phyloP scores from a whole-genome alignment of 2,329 filamentous ascomycete genomes.

The Colletotrichum scovillei region DNA sequence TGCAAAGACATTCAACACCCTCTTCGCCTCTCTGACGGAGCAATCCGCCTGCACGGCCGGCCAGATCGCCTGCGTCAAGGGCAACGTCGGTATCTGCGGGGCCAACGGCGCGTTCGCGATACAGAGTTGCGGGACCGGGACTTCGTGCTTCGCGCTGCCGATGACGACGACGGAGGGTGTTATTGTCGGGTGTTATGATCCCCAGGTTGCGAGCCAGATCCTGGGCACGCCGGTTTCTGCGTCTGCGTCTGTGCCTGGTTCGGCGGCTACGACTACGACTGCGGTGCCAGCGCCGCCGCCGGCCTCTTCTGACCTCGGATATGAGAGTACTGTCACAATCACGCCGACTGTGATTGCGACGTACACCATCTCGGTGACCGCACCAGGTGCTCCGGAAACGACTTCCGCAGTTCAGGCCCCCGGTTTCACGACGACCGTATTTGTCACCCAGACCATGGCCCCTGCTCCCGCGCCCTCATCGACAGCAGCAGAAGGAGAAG shows the following conservation, averaged over 20 bases:
- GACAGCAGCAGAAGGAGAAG: background rate
- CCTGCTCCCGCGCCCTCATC: conserved; percentile 8
- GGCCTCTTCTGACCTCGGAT: background rate
- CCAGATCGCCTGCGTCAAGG: conserved; percentile 65
- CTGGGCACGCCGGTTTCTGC: conserved; percentile 47
- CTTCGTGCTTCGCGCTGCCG: conserved; percentile 65
- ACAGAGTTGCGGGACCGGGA: conserved; percentile 46
- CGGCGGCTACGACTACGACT: conserved; percentile 1
- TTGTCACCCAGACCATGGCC: conserved; percentile 25
- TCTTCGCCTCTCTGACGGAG: conserved; percentile 57
- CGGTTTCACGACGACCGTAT: conserved; percentile 16
- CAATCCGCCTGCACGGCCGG: conserved; percentile 57
- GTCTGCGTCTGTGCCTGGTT: conserved; percentile 35
- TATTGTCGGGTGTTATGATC: conserved; percentile 59
- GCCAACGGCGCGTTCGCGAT: conserved; percentile 55
- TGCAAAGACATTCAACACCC: conserved; percentile 58
- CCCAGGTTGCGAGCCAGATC: conserved; percentile 52
- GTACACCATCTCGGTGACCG: conserved; percentile 30
- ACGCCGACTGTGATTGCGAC: conserved; percentile 26
- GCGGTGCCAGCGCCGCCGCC: background rate
- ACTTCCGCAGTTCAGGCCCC: background rate
- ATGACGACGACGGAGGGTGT: conserved; percentile 61
- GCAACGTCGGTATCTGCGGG: conserved; percentile 60
- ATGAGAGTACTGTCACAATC: conserved; percentile 20
- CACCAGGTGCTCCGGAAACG: conserved; percentile 9